These are phyloP conservation scores for Juncus inflexus DNA, from an alignment of 176 grass and related monocot species.

Conservation along the genomic window DNA sequence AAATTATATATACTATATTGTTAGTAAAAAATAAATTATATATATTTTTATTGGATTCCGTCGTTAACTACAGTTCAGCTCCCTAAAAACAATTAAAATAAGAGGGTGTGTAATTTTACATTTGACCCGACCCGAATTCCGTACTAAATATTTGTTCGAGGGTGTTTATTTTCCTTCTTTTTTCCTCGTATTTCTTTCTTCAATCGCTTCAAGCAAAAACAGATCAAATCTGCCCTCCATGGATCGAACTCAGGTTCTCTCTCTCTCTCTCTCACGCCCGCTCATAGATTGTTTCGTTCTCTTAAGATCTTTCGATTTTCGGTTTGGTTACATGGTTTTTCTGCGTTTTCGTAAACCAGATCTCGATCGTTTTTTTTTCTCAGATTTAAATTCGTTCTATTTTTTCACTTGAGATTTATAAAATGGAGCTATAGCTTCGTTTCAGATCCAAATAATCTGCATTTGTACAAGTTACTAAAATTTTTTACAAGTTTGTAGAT, in stretches of 20 bases:
- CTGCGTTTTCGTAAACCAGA: background rate
- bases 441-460: conserved; percentile 9
- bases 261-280: background rate
- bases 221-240: background rate
- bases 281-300: conserved; percentile 1
- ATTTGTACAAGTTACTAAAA: background rate
- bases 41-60: too few species aligned
- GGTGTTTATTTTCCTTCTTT: conserved; percentile 4
- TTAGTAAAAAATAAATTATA: too few species aligned
- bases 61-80: too few species aligned
- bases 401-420: too few species aligned
- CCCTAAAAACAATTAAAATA: too few species aligned
- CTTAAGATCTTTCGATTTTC: conserved; percentile 1
- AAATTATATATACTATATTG: too few species aligned
- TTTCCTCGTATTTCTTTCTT: conserved; percentile 2
- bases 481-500: too few species aligned
- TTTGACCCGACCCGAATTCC: background rate
- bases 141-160: background rate
- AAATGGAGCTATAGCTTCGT: background rate
- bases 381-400: background rate
- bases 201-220: conserved; percentile 10
- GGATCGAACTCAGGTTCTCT: conserved; percentile 28
- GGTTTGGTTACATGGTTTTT: conserved; percentile 19
- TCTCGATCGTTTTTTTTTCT: conserved; percentile 6
- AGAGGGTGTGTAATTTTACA: too few species aligned